These are phyloP conservation scores for Seiridium cupressi DNA, from an alignment of 2,329 filamentous ascomycete species.

Conservation along the genomic window DNA sequence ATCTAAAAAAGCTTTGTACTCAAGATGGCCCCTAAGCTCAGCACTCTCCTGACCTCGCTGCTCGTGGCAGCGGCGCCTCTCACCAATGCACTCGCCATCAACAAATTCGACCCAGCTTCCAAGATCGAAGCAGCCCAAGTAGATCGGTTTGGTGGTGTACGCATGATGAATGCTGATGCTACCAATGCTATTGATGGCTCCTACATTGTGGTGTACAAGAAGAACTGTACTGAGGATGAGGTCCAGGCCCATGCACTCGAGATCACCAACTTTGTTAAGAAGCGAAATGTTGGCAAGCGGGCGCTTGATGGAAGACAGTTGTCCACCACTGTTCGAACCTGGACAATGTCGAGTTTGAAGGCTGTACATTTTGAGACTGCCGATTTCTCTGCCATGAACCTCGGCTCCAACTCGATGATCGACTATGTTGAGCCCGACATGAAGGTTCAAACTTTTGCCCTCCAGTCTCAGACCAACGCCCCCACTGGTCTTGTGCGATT, in stretches of 20 bases:
- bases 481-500: slow-evolving; percentile 53
- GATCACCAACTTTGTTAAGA: slow-evolving; percentile 49
- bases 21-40: slow-evolving; percentile 27
- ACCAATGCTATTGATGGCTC: slow-evolving; percentile 50
- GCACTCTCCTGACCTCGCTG: slow-evolving; percentile 23
- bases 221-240: slow-evolving; percentile 43
- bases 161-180: slow-evolving; percentile 49
- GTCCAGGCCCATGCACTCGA: slow-evolving; percentile 49
- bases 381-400: slow-evolving; percentile 45
- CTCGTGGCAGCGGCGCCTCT: slow-evolving; percentile 24
- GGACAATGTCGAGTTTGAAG: slow-evolving; percentile 49
- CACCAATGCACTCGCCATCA: slow-evolving; percentile 20
- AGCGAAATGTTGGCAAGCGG: slow-evolving; percentile 56
- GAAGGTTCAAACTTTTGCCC: slow-evolving; percentile 39
- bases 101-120: slow-evolving; percentile 6
- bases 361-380: slow-evolving; percentile 53
- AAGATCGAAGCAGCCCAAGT: slow-evolving; percentile 4
- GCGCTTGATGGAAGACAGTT: slow-evolving; percentile 44
- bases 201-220: slow-evolving; percentile 67
- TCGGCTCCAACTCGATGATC: slow-evolving; percentile 47
- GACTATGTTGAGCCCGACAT: slow-evolving; percentile 55
- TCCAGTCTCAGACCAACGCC: slow-evolving; percentile 51
- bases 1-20: background rate
- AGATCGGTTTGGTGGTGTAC: slow-evolving; percentile 35
- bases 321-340: slow-evolving; percentile 44